Evolutionary conservation across 2,329 filamentous ascomycete genomes (phyloP), one percentile per base, ranked within the genome.

Genomic region (Alternaria burnsii): DNA sequence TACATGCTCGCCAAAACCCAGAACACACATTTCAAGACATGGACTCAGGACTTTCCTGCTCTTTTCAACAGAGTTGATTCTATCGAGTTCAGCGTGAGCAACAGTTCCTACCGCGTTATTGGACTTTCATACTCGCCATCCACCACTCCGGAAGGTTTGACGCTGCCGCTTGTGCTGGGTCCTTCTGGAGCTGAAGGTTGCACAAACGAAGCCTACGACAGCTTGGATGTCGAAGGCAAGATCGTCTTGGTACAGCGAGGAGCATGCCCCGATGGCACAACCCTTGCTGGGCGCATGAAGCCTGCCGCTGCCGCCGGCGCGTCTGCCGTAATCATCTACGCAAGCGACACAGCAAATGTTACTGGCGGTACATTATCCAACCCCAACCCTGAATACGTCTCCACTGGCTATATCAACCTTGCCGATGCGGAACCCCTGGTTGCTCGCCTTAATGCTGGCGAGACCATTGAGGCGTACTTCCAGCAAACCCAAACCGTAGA

Each of bases 1-100:
- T 88, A 84, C 68, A 77, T 89, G 58, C 78, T 86, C 5, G 82
- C 83, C 54, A 82, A 83, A 32, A 77, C 84, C 8, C 78, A 79
- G 30, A 79, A 81, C n/a, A 70, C 68, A 26, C 70, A 73, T 55
- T 75, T 73, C 62, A 67, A 59, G n/a, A 76, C 75, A 24, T 85
- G 82, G 81, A 81, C 80, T 41, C 83, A 85, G 52, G 79, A 84
- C 55, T 85, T 86, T 62, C 78, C 82, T 0, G 82, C 82, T 3
- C 71, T 82, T 0, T 84, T 82, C 72, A 73, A 71, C 58, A 66
- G 72, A 5, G 76, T 84, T 26, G 74, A 80, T 14, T 78, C 79
- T 6, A 80, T 82, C 62, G 71, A 70, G 1, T 79, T 82, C 65
- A 76, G 65, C 4, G 75, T 82, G 44, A 74, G 68, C 56, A 74